A percentile compares a stretch with the other conserved stretches of the same genome.
Conservation (phyloP, 257 asterid species). For the Primulina tabacum region DNA sequence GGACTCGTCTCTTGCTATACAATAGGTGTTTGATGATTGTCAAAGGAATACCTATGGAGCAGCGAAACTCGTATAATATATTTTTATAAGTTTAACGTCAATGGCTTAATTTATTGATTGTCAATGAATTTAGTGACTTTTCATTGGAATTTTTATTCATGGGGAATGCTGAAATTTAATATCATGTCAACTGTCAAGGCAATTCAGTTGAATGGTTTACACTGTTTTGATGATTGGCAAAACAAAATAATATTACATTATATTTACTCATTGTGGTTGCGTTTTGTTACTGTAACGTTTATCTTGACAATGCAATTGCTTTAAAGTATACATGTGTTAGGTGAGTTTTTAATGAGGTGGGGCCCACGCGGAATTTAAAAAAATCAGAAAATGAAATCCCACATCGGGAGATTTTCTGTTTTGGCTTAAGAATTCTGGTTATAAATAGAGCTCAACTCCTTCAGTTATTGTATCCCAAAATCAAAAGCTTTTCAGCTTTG, state of each 20-base stretch:
- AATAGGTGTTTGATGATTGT: not conserved
- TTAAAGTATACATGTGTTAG: too few relatives aligned
- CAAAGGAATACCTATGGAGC: not conserved
- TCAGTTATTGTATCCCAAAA: too few relatives aligned
- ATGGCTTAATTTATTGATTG: not conserved
- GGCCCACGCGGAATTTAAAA: too few relatives aligned
- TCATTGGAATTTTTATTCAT: too few relatives aligned
- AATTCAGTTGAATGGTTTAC: not conserved
- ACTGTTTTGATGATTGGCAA: constrained; percentile 13
- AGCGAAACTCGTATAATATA: not conserved
- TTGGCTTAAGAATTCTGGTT: too few relatives aligned
- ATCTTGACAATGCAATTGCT: constrained; percentile 13
- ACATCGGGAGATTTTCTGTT: too few relatives aligned
- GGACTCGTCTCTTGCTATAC: not conserved
- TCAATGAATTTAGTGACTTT: not conserved
- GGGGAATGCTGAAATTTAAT: not conserved
- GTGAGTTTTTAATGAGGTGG: too few relatives aligned
- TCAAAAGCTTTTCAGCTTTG: too few relatives aligned
- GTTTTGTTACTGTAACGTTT: not conserved
- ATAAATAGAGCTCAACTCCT: too few relatives aligned
- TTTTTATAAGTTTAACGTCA: not conserved
- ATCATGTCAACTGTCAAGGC: not conserved
- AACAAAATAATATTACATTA: too few relatives aligned
- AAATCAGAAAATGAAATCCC: too few relatives aligned
- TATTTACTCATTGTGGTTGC: not conserved